Base-by-base conservation (phyloP, 257 asterid species). In the Paraleonurus japonicus region DNA sequence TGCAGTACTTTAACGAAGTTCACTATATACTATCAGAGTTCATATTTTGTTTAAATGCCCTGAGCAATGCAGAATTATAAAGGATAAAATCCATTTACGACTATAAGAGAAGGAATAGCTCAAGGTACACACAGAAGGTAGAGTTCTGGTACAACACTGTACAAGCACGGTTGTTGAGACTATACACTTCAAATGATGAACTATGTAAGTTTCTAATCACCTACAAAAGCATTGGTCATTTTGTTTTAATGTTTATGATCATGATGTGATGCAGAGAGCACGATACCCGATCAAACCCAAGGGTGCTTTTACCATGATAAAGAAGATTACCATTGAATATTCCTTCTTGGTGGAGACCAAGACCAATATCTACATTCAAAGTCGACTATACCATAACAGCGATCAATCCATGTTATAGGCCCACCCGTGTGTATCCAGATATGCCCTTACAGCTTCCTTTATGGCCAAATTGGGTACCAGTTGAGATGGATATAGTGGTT, bases 401-500 rank as follows among this genome's bases (percentile, higher is more conserved):
- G n/a, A 26, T 86, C 81, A 92, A 39, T 83, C 88, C 71, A 64
- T 75, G 81, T 67, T 86, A 75, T 92, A 92, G 62, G 99, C 99
- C 98, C 99, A 95, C 35, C 95, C 90, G 55, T 89, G 92, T 60
- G 68, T 60, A 17, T 80, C 92, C 64, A 94, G 79, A 66, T 77
- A 91, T 23, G 90, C 83, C 70, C 82, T 85, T 9, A 95, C 99
- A 11, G 98, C 97, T 78, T 87, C 98, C 83, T 92, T 95, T 37
- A 95, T 83, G 67, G 97, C 99, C 81, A 92, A 72, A 84, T 95
- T 95, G 8, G 98, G 83, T 27, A 86, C 88, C 80, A 94, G 76
- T 78, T 89, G 98, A 71, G 85, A 82, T 20, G 82, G 41, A 66
- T 57, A 48, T n/a, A 94, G 93, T 6, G 87, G 69, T 50, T 85